These are phyloP conservation scores for Diaporthe caulivora DNA, from an alignment of 2,329 filamentous ascomycete genomes.

Conservation along the genomic window DNA sequence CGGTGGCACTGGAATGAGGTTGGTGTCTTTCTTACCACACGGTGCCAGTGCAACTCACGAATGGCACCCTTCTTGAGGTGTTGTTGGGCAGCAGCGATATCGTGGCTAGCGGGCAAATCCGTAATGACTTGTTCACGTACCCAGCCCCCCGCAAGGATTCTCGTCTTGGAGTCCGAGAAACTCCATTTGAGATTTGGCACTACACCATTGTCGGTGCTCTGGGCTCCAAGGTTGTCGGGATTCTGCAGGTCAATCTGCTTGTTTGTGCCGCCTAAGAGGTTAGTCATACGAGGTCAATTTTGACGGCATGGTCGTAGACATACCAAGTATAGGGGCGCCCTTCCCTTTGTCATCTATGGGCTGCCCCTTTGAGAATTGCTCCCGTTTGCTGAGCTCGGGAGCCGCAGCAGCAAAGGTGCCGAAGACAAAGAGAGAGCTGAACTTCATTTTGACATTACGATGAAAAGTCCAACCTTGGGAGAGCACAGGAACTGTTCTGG, in stretches of 20 bases:
- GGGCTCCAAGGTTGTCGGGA: conserved; percentile 71
- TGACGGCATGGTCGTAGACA: too few species aligned
- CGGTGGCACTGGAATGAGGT: too few species aligned
- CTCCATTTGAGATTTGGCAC: conserved; percentile 78
- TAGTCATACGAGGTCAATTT: not conserved
- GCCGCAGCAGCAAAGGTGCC: not conserved
- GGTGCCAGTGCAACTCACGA: conserved; percentile 76
- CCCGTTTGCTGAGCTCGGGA: conserved; percentile 10
- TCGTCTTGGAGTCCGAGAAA: conserved; percentile 76
- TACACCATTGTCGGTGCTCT: conserved; percentile 72
- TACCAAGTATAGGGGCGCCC: conserved; percentile 17
- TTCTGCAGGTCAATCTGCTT: conserved; percentile 71
- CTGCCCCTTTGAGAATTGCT: conserved; percentile 5
- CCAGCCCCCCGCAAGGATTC: conserved; percentile 74
- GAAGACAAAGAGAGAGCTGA: not conserved
- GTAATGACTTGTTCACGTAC: conserved; percentile 74
- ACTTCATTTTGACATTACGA: not conserved
- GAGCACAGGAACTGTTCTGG: not conserved
- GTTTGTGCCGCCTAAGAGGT: conserved; percentile 66
- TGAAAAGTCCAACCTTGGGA: not conserved
- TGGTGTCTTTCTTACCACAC: conserved; percentile 40
- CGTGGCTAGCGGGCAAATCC: conserved; percentile 74
- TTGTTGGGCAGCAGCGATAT: conserved; percentile 77
- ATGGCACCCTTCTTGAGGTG: conserved; percentile 76
- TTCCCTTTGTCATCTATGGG: conserved; percentile 25